Evolutionary conservation across 805 yeast genomes (phyloP).

Genomic region (Saccharomyces eubayanus): DNA sequence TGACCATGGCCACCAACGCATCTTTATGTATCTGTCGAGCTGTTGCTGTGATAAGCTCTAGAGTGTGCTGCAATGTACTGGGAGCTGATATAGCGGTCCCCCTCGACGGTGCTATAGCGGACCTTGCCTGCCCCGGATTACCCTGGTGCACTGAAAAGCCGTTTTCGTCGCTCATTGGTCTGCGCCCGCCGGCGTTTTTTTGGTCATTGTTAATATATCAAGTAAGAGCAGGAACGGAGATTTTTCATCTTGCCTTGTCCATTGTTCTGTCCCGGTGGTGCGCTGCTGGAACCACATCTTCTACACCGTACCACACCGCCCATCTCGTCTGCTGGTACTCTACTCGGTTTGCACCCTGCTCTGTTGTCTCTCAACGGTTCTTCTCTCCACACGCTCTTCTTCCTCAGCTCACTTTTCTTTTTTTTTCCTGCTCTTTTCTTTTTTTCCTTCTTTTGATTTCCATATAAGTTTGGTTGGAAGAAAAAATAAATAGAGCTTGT

Average conservation of each 20-base stretch:
- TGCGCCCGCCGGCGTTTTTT: background rate
- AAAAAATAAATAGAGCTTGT: background rate
- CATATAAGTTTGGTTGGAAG: background rate
- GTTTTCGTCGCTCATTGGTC: background rate
- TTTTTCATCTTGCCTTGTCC: background rate
- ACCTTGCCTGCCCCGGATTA: background rate
- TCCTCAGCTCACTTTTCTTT: background rate
- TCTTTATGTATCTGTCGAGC: constrained; percentile 10
- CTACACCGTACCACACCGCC: background rate
- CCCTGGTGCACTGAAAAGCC: background rate
- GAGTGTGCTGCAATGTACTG: constrained; percentile 3
- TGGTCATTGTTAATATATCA: background rate
- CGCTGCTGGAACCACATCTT: background rate
- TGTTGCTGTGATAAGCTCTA: constrained; percentile 24
- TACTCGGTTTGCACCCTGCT: background rate
- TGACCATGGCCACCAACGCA: constrained; percentile 30
- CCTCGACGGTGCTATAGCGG: constrained; percentile 31
- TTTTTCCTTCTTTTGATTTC: background rate
- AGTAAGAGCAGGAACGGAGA: background rate
- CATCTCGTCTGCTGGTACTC: background rate
- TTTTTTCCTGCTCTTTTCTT: background rate
- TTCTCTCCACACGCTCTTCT: background rate
- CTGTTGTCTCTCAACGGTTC: background rate
- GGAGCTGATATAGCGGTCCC: constrained; percentile 21
- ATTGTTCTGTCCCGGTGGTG: background rate